phyloP scores from a whole-genome alignment of 2,329 filamentous ascomycete genomes.

The Thermothelomyces thermophilus region DNA sequence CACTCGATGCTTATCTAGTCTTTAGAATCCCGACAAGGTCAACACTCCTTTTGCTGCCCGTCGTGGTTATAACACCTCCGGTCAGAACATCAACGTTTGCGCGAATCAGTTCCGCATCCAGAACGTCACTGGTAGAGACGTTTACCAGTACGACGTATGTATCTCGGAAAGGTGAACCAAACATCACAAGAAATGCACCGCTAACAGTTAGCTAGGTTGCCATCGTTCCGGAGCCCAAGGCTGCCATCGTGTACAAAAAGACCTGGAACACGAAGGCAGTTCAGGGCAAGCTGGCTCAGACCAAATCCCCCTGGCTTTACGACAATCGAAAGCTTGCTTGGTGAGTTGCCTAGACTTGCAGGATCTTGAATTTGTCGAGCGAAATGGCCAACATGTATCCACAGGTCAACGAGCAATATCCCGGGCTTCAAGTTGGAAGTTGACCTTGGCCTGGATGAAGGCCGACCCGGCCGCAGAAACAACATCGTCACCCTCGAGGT shows the following conservation, averaged over 20 bases:
- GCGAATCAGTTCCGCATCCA: conserved; percentile 73
- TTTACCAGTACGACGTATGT: conserved; percentile 83
- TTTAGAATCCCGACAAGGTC: conserved; percentile 21
- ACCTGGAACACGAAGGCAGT: conserved; percentile 64
- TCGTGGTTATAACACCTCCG: conserved; percentile 51
- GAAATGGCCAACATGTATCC: not conserved
- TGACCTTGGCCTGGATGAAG: conserved; percentile 64
- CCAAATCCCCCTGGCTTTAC: conserved; percentile 56
- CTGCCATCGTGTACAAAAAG: conserved; percentile 60
- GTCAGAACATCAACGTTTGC: conserved; percentile 46
- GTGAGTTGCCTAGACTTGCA: conserved; percentile 29
- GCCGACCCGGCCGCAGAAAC: conserved; percentile 30
- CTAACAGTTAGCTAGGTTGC: conserved; percentile 46
- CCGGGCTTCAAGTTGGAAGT: conserved; percentile 50
- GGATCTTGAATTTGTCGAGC: not conserved
- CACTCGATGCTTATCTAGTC: conserved; percentile 17
- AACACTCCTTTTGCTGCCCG: conserved; percentile 38
- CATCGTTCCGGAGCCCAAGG: conserved; percentile 58
- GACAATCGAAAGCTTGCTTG: conserved; percentile 85
- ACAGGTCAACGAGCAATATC: conserved; percentile 35
- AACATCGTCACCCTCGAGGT: conserved; percentile 56
- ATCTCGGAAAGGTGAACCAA: not conserved
- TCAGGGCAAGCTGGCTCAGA: conserved; percentile 45
- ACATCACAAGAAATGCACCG: not conserved
- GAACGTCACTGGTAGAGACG: conserved; percentile 50